Base-by-base conservation (phyloP, 2,329 filamentous ascomycete genomes). In the Apiospora phragmitis region DNA sequence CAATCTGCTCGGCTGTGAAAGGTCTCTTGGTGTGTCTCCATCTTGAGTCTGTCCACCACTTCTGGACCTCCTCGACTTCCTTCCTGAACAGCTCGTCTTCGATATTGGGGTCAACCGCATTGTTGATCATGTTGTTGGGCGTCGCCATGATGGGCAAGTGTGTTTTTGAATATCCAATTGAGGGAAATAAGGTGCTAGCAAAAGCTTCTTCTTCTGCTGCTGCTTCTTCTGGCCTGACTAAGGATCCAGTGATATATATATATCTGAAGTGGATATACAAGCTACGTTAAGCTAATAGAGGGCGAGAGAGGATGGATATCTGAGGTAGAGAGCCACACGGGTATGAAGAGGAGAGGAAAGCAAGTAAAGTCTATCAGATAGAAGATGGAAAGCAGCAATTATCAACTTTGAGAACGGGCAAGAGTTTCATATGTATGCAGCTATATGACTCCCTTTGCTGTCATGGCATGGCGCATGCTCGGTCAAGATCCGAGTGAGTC, bases 1-100 rank as follows among this genome's bases (percentile, higher is more conserved):
- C 96, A 79, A 99, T 98, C 85, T 97, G 93, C 87, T 98, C 96
- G 42, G 96, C 94, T 4, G 95, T 97, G 82, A 96, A 99, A 32
- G 96, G 92, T 71, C 96, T 89, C 85, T 93, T 95, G 77, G 96
- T 99, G 83, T 94, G 90, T 80, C 93, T 89, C 96, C 96, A 99
- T 87, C 96, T 89, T 70, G 94, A 90, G 77, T 97, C 93, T 69
- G 86, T 88, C 96, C 96, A 99, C 96, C 96, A 99, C 82, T 92
- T 85, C 89, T 98, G 94, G 76, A 98, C 92, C 75, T 92, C 90
- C 77, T 92, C 90, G 72, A 98, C 94, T 81, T 99, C 96, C 75
- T 92, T 88, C 78, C 90, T 87, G 84, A 92, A 97, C 78, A 91
- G 84, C 77, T 92, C 84, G 72, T 91, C 89, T 79, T 92, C 90